A percentile compares a stretch with the other conserved stretches of the same genome.
These are phyloP conservation scores for Hypoxylon sp. DNA, from an alignment of 2,329 filamentous ascomycete genomes.

Conservation along the genomic window DNA sequence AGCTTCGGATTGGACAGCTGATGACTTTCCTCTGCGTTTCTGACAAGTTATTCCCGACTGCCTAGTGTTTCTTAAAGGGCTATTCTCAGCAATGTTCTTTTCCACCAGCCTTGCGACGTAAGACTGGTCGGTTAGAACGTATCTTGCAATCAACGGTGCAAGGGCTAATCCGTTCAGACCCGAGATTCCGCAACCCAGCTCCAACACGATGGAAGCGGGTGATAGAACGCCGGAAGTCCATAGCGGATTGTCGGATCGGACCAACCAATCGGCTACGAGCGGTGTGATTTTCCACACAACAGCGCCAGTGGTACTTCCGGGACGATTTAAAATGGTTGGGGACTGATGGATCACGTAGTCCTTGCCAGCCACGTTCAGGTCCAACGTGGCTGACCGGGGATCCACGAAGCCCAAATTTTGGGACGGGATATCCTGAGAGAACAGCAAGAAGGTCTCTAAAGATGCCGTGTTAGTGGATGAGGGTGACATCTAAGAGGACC, in stretches of 20 bases:
- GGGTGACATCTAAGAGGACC: conserved; percentile 4
- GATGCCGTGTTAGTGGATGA: conserved; percentile 25
- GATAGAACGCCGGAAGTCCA: conserved; percentile 67
- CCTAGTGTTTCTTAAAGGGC: conserved; percentile 30
- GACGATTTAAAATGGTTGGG: conserved; percentile 80
- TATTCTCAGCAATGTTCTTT: conserved; percentile 79
- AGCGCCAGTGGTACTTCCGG: conserved; percentile 80
- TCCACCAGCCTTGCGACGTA: conserved; percentile 85
- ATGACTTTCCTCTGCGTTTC: conserved; percentile 44
- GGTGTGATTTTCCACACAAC: conserved; percentile 95
- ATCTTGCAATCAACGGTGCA: conserved; percentile 69
- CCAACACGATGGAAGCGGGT: conserved; percentile 72
- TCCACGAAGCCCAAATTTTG: conserved; percentile 89
- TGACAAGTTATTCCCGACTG: conserved; percentile 23
- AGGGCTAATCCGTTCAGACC: conserved; percentile 81
- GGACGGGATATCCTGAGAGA: conserved; percentile 79
- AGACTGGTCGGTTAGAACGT: conserved; percentile 87
- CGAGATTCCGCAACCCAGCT: conserved; percentile 90
- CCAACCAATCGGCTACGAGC: conserved; percentile 83
- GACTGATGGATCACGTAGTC: conserved; percentile 87
- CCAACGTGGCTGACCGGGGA: conserved; percentile 72
- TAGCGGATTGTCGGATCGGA: conserved; percentile 72
- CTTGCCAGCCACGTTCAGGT: conserved; percentile 74
- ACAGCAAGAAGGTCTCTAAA: conserved; percentile 88
- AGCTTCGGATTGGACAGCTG: conserved; percentile 19